phyloP scores from a whole-genome alignment of 192 early-diverging fungal genomes.

The Tieghemiomyces parasiticus region DNA sequence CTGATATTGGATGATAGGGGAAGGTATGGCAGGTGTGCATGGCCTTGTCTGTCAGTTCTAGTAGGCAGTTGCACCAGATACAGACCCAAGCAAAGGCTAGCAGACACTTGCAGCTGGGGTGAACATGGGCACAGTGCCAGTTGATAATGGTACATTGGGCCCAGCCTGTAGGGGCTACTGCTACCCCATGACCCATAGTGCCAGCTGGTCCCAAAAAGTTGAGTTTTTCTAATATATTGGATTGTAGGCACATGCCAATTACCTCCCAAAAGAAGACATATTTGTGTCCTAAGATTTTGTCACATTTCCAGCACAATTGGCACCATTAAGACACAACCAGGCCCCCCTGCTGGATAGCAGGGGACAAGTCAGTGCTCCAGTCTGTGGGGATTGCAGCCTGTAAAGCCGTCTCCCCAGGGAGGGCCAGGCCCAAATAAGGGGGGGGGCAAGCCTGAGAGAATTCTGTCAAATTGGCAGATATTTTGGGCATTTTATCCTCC shows the following conservation, averaged over 20 bases:
- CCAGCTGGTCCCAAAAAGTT: not conserved
- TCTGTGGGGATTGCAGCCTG: not conserved
- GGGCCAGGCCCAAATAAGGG: no score
- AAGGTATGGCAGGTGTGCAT: conserved; percentile 17
- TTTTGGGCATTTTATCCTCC: not conserved
- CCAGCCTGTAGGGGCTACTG: not conserved
- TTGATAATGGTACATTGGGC: not conserved
- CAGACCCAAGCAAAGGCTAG: not conserved
- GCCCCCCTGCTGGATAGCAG: not conserved
- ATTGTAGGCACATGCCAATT: not conserved
- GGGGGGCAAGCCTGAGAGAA: no score
- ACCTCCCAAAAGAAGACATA: not conserved
- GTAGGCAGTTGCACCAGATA: no score
- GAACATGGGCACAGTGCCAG: not conserved
- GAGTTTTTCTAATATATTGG: not conserved
- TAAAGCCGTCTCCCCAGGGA: not conserved
- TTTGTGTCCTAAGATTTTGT: not conserved
- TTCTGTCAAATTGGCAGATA: not conserved
- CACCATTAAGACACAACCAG: not conserved
- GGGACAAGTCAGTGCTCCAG: not conserved
- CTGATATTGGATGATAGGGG: conserved; percentile 14
- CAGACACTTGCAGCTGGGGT: not conserved
- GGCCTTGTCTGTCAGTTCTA: no score
- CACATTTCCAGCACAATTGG: not conserved
- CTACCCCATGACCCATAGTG: not conserved